These are phyloP conservation scores for Boletus coccyginus DNA, from an alignment of 768 basidiomycete species.

Conservation along the genomic window DNA sequence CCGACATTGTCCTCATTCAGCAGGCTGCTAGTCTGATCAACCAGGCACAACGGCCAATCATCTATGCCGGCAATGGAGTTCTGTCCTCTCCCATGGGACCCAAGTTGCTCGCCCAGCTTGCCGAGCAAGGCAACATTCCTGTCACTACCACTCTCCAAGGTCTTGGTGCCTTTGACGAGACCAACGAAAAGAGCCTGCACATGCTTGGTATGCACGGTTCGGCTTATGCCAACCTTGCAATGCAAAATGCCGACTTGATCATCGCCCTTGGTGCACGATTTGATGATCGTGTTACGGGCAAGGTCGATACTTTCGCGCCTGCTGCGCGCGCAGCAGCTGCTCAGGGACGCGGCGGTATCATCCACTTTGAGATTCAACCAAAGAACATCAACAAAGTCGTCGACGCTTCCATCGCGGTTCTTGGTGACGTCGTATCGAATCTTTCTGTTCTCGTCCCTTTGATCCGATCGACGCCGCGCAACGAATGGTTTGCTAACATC, in stretches of 20 bases:
- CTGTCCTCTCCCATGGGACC: conserved; percentile 82
- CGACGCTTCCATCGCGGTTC: conserved; percentile 88
- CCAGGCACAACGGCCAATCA: conserved; percentile 82
- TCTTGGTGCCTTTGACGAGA: conserved; percentile 94
- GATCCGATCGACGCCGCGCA: conserved; percentile 61
- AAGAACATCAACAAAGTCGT: conserved; percentile 99
- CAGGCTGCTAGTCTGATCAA: conserved; percentile 92
- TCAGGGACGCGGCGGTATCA: conserved; percentile 90
- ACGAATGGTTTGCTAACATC: conserved; percentile 83
- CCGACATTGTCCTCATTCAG: conserved; percentile 64
- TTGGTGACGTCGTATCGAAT: conserved; percentile 90
- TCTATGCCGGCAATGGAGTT: conserved; percentile 93
- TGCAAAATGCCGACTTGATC: conserved; percentile 97
- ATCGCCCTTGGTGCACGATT: conserved; percentile 96
- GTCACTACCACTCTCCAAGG: conserved; percentile 97
- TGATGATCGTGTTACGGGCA: conserved; percentile 97
- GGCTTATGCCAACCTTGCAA: conserved; percentile 96
- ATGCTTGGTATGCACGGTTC: conserved; percentile 99
- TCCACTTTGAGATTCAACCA: conserved; percentile 98
- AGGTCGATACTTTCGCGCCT: conserved; percentile 85
- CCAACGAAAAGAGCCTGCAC: conserved; percentile 79
- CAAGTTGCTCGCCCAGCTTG: conserved; percentile 71
- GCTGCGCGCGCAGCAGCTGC: conserved; percentile 83
- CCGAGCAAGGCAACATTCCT: conserved; percentile 88
- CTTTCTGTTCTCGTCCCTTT: conserved; percentile 78